Conservation (phyloP, 2,329 filamentous ascomycete species). For the Penicillium sp. region DNA sequence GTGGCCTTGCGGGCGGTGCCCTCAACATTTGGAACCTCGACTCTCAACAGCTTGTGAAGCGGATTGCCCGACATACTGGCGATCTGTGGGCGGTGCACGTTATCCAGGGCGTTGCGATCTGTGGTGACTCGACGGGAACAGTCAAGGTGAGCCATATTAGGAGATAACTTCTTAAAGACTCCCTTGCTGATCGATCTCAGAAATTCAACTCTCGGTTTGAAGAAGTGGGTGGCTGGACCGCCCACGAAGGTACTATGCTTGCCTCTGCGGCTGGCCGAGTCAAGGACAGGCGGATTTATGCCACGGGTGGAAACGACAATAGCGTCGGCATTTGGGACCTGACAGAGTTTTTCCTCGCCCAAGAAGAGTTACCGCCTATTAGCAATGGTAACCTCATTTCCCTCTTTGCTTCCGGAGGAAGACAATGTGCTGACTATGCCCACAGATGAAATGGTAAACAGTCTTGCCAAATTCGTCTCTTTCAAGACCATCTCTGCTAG, state of each 20-base stretch:
- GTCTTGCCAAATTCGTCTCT: slow-evolving; percentile 80
- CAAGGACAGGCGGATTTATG: slow-evolving; percentile 76
- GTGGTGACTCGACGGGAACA: slow-evolving; percentile 84
- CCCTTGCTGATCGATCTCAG: slow-evolving; percentile 35
- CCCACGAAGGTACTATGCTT: slow-evolving; percentile 83
- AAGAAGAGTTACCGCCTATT: slow-evolving; percentile 50
- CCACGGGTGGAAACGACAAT: slow-evolving; percentile 92
- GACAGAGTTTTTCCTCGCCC: slow-evolving; percentile 54
- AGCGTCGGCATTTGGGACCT: slow-evolving; percentile 88
- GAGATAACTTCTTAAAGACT: neutral
- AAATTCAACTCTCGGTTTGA: slow-evolving; percentile 83
- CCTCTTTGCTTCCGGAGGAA: neutral
- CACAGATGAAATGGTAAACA: slow-evolving; percentile 64
- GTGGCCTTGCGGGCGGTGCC: slow-evolving; percentile 81
- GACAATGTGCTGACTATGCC: neutral
- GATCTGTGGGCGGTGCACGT: slow-evolving; percentile 88
- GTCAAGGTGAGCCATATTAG: slow-evolving; percentile 64
- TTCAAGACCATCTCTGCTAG: slow-evolving; percentile 91
- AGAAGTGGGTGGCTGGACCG: slow-evolving; percentile 74
- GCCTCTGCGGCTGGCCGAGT: slow-evolving; percentile 75
- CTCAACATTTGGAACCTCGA: slow-evolving; percentile 97
- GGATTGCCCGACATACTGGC: slow-evolving; percentile 75
- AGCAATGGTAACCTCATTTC: slow-evolving; percentile 53
- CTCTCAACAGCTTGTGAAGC: slow-evolving; percentile 84
- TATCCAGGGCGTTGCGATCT: slow-evolving; percentile 82